Percentiles rank a stretch among this genome's conserved stretches.
phyloP scores from a whole-genome alignment of 164 flowering plant genomes.

The Tetrastigma voinierianum region DNA sequence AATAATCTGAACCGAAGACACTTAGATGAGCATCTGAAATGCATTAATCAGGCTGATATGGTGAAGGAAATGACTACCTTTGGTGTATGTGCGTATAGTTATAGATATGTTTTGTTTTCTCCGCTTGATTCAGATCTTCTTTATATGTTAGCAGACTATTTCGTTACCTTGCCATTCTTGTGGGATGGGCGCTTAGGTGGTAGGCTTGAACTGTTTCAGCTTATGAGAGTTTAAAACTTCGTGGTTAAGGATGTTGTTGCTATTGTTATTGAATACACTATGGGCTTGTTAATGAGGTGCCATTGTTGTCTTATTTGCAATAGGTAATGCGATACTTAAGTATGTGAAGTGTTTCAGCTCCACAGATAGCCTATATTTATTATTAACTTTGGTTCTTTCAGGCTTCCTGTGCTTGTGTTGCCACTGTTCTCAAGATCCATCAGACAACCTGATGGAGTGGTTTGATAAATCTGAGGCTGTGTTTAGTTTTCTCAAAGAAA shows the following conservation, averaged over 20 bases:
- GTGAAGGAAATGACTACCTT: no score
- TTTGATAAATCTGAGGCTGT: slow-evolving; percentile 59
- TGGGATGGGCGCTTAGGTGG: slow-evolving; percentile 97
- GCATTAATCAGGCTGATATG: no score
- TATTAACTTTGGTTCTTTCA: slow-evolving; percentile 15
- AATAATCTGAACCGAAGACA: no score
- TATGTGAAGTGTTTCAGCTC: no score
- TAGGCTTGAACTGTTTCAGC: slow-evolving; percentile 90
- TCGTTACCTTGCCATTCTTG: slow-evolving; percentile 87
- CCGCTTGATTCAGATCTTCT: not conserved
- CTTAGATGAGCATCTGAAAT: no score
- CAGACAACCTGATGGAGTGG: slow-evolving; percentile 79
- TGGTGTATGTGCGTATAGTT: no score
- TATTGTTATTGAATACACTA: slow-evolving; percentile 76
- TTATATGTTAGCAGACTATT: slow-evolving; percentile 56
- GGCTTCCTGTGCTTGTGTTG: slow-evolving; percentile 84
- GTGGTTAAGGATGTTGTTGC: slow-evolving; percentile 97
- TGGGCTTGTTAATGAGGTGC: slow-evolving; percentile 74
- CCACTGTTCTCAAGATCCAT: slow-evolving; percentile 70
- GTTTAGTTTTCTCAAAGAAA: slow-evolving; percentile 59
- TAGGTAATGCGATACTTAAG: slow-evolving; percentile 40
- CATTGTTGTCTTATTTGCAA: slow-evolving; percentile 66
- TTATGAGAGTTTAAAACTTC: slow-evolving; percentile 75
- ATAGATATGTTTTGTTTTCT: not conserved
- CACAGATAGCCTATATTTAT: not conserved